Base-by-base conservation (phyloP, 1,139 yeast genomes). In the Waltiozyma sp. region DNA sequence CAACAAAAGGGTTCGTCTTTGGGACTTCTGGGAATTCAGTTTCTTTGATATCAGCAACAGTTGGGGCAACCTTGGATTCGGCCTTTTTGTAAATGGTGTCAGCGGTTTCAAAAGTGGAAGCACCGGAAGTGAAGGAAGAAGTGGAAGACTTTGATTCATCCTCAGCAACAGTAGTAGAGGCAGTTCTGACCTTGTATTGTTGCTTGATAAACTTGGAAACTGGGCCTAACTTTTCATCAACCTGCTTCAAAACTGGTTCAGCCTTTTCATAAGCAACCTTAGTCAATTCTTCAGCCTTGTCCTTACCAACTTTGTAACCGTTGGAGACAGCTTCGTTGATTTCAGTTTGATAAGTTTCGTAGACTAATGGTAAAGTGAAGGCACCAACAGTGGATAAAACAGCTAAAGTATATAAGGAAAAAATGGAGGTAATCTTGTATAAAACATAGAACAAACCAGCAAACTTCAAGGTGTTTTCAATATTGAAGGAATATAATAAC, bases 321-420 rank as follows among this genome's bases (percentile, higher is more conserved):
- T 77, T 70, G 47, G 73, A 74, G 45, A 83, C 73, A 44, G 77
- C 75, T 43, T 80, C 79, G 65, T 89, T 95, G 61, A 91, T 83
- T 68, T 84, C 83, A 57, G 72, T 72, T 72, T 87, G 80, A 74
- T 85, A 80, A 53, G 72, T 73, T 53, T 73, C 66, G 70, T 89
- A 91, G 51, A 84, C 58, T 31, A 75, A 76, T 47, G 98, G 97
- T 41, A 76, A 66, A 40, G 93, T 67, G 72, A 91, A 91, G 19
- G 84, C 73, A 33, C 71, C 62, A 43, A 86, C 64, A 44, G 83
- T 76, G 39, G 75, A 63, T 41, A 74, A 57, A 52, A 83, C 66
- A 38, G 77, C 57, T 55, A 89, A 66, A 36, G 82, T 70, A 74
- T 82, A 84, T 47, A 89, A 63, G 21, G 95, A 76, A 61, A 89